A percentile compares a stretch with the other conserved stretches of the same genome.
phyloP scores from a whole-genome alignment of 1,284 basidiomycete species.

The Papiliotrema flavescens region DNA sequence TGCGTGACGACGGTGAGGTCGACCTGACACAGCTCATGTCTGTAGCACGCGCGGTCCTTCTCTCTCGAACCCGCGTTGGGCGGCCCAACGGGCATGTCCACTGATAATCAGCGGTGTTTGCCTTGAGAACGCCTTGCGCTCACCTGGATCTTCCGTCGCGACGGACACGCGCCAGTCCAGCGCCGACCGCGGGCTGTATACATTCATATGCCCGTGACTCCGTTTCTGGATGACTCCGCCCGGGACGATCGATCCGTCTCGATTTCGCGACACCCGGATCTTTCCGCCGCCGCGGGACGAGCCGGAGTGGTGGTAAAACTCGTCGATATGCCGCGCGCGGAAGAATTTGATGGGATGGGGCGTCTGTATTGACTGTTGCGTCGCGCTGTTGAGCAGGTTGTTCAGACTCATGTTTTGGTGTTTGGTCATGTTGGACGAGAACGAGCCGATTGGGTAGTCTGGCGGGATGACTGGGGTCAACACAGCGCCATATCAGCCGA shows the following conservation, averaged over 20 bases:
- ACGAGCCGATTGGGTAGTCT: slow-evolving; percentile 55
- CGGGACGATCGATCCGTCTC: slow-evolving; percentile 63
- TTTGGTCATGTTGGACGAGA: slow-evolving; percentile 92
- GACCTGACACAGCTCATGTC: slow-evolving; percentile 85
- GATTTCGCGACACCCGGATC: slow-evolving; percentile 79
- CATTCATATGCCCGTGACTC: slow-evolving; percentile 80
- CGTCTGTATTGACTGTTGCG: slow-evolving; percentile 51
- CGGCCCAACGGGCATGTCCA: slow-evolving; percentile 41
- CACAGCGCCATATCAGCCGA: slow-evolving; percentile 22
- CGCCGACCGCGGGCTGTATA: slow-evolving; percentile 72
- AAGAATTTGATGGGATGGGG: slow-evolving; percentile 66
- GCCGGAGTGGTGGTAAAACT: slow-evolving; percentile 59
- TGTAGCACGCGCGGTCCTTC: slow-evolving; percentile 90
- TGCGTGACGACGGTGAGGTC: slow-evolving; percentile 86
- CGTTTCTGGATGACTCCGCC: slow-evolving; percentile 66
- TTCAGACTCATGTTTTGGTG: slow-evolving; percentile 80
- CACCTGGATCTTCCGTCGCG: slow-evolving; percentile 65
- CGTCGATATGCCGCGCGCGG: slow-evolving; percentile 76
- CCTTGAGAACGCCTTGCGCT: slow-evolving; percentile 8
- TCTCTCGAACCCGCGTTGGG: slow-evolving; percentile 58
- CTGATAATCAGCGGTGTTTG: not conserved
- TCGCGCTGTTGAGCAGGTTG: slow-evolving; percentile 68
- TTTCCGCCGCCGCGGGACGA: slow-evolving; percentile 49
- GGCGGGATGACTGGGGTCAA: slow-evolving; percentile 56
- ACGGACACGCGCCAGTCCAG: slow-evolving; percentile 93